Conservation (phyloP, 2,329 filamentous ascomycete genomes). For the Phoma sp. region DNA sequence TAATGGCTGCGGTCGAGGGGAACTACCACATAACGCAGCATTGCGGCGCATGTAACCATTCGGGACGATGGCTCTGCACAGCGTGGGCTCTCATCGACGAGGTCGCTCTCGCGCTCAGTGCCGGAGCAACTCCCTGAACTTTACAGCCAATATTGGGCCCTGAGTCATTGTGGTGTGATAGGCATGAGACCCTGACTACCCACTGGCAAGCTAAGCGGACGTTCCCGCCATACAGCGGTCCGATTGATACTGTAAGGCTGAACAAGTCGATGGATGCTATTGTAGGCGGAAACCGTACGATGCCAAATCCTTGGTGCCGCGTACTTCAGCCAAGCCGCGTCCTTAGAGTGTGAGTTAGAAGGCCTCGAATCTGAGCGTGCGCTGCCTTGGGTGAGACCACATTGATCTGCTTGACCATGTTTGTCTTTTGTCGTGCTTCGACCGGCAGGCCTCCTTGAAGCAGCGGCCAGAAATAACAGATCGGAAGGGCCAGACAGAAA, state of each 20-base stretch:
- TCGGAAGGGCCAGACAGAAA: no score
- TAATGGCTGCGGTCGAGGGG: neutral
- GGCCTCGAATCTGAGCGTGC: no score
- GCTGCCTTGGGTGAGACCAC: no score
- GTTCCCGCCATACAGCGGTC: slow-evolving; percentile 17
- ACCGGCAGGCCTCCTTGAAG: no score
- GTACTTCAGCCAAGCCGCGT: no score
- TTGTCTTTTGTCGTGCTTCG: no score
- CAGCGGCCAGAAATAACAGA: no score
- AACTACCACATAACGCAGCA: neutral
- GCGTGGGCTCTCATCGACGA: neutral
- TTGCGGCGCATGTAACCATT: neutral
- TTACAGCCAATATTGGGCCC: neutral
- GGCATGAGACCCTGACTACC: slow-evolving; percentile 9
- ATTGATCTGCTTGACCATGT: no score
- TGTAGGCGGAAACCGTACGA: neutral
- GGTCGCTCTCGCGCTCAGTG: neutral
- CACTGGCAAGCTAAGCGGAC: slow-evolving; percentile 17
- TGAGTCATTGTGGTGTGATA: slow-evolving; percentile 6
- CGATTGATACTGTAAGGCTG: slow-evolving; percentile 14
- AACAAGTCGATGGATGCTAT: slow-evolving; percentile 1
- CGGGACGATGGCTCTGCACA: neutral
- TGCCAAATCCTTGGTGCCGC: neutral
- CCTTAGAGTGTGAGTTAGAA: no score
- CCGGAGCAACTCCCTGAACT: neutral